These are phyloP conservation scores for Ochromonadaceae sp. DNA, from an alignment of 352 stramenopile genomes.

Conservation along the genomic window DNA sequence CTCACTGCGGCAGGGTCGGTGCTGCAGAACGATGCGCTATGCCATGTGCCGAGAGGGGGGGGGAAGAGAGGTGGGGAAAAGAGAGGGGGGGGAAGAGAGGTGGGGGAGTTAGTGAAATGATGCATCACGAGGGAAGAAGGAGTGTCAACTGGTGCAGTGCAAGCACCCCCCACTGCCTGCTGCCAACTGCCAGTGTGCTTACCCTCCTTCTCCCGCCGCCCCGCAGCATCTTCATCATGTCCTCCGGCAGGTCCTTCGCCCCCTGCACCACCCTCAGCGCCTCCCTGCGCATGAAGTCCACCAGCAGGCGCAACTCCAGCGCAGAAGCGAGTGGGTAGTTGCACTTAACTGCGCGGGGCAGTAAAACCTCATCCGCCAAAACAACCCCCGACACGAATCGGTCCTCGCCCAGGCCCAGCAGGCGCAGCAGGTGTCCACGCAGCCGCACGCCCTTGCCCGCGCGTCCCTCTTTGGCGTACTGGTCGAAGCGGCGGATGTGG, in stretches of 20 bases:
- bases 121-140: no score
- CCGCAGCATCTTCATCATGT: not conserved
- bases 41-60: no score
- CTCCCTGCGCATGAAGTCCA: no score
- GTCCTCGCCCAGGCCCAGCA: not conserved
- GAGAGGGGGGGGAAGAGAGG: no score
- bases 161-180: not conserved
- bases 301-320: not conserved
- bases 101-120: no score
- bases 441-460: not conserved
- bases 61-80: no score
- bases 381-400: not conserved
- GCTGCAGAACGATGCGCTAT: not conserved
- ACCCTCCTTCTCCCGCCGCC: not conserved
- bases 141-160: not conserved
- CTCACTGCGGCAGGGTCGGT: not conserved
- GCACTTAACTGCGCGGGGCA: not conserved
- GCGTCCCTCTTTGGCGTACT: not conserved
- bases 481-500: not conserved
- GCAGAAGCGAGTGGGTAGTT: slow-evolving; percentile 3
- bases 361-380: slow-evolving; percentile 4
- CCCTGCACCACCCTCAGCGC: not conserved
- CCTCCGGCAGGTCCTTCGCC: not conserved
- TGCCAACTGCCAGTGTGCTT: not conserved
- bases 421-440: not conserved